These are phyloP conservation scores for Graphiopsis chlorocephala DNA, from an alignment of 2,329 filamentous ascomycete genomes.

Conservation along the genomic window DNA sequence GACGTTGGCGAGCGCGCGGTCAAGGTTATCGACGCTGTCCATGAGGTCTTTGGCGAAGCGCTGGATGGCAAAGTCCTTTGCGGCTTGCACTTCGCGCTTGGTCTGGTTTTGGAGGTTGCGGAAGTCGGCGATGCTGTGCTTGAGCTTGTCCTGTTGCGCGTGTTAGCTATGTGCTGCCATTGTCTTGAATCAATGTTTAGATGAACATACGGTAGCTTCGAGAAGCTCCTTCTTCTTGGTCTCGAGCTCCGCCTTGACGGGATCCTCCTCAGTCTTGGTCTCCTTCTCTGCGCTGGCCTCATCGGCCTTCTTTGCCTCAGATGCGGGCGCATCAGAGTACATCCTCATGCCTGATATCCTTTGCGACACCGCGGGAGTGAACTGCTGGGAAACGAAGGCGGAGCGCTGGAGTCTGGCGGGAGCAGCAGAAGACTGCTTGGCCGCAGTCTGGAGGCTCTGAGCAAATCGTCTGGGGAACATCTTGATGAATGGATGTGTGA, in stretches of 20 bases:
- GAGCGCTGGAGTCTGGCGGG: conserved; percentile 16
- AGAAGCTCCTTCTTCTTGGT: conserved; percentile 68
- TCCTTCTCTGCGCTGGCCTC: conserved; percentile 22
- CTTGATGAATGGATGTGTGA: not conserved
- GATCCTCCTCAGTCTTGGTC: conserved; percentile 45
- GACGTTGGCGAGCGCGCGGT: conserved; percentile 82
- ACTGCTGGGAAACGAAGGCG: conserved; percentile 15
- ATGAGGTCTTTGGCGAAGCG: conserved; percentile 91
- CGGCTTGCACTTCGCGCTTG: conserved; percentile 80
- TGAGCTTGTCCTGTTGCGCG: conserved; percentile 77
- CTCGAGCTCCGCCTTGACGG: conserved; percentile 65
- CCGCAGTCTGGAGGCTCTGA: conserved; percentile 13
- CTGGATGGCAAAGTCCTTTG: conserved; percentile 91
- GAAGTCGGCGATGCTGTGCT: conserved; percentile 93
- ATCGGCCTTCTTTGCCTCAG: conserved; percentile 43
- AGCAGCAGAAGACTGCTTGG: conserved; percentile 12
- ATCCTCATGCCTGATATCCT: conserved; percentile 37
- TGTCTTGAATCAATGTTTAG: not conserved
- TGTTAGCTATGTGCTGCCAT: conserved; percentile 10
- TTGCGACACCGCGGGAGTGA: conserved; percentile 31
- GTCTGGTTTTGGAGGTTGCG: conserved; percentile 96
- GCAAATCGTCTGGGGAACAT: conserved; percentile 16
- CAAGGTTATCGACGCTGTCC: conserved; percentile 94
- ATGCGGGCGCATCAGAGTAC: conserved; percentile 46
- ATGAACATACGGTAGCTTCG: conserved; percentile 83